Evolutionary conservation across 2,329 filamentous ascomycete species (phyloP), one percentile per base, ranked within the genome.

Genomic region (Elsinoe necatrix): DNA sequence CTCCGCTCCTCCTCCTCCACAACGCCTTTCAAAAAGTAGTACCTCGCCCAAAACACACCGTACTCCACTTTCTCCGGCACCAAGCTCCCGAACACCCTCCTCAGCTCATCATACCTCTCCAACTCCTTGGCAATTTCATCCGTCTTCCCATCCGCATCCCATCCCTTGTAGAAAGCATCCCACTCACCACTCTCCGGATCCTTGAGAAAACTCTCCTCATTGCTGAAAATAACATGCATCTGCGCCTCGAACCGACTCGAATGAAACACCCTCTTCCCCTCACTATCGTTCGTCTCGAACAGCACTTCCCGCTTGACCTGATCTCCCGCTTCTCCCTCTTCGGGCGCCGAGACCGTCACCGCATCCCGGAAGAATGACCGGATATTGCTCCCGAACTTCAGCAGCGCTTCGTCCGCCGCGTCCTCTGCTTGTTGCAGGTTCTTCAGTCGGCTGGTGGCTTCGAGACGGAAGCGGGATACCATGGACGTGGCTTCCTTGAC

Each of bases 41-140:
- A 98, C 57, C 93, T 80, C 68, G 81, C 86, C 92, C 93, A 98
- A 69, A 98, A 98, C 54, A 86, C 81, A 54, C 77, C 80, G 66
- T 98, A 98, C 31, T 91, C 80, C n/a, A 96, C 88, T 63, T 83
- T 81, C 71, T 91, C 90, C 1, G 93, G 93, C n/a, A 98, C 93
- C 56, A 95, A 75, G 74, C 86, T 90, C 79, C 96, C 93, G 92
- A 98, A 97, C 0, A 90, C 90, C 23, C 79, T 73, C 63, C 91
- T 79, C 64, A 98, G 75, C 71, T 97, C 92, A 8, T 85, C 82
- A 66, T 95, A 95, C 68, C 86, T 89, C 62, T 91, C 84, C 63
- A 98, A 70, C 70, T 98, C 90, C 59, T 75, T 77, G 48, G 85
- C 83, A 63, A 98, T 95, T 55, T 85, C 84, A 16, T 85, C 84